phyloP scores from a whole-genome alignment of 805 yeast genomes.

The Starmera dryadoides region DNA sequence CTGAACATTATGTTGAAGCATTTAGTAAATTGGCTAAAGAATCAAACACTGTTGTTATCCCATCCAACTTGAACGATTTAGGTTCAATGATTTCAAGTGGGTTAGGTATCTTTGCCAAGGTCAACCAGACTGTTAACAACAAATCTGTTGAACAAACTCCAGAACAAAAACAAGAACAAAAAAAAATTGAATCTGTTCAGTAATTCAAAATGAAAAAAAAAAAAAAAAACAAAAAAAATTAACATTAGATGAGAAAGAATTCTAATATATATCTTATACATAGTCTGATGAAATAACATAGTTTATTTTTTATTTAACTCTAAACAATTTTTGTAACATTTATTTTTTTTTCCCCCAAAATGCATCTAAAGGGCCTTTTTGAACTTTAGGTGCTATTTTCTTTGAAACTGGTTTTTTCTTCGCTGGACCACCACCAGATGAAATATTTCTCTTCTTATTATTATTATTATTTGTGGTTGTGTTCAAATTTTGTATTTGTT shows the following conservation, averaged over 20 bases:
- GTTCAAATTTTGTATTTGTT: conserved; percentile 23
- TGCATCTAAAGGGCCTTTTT: conserved; percentile 64
- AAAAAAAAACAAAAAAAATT: neutral
- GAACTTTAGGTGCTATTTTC: conserved; percentile 40
- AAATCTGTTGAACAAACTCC: conserved; percentile 2
- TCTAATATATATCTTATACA: neutral
- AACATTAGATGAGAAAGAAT: conserved; percentile 1
- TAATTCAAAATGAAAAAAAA: conserved; percentile 1
- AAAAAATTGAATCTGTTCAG: neutral
- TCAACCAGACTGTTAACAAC: conserved; percentile 22
- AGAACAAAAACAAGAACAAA: neutral
- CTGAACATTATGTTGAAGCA: conserved; percentile 77
- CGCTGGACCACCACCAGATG: conserved; percentile 12
- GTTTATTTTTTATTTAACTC: neutral
- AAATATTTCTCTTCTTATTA: conserved; percentile 8
- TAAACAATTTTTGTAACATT: neutral
- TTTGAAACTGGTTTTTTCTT: conserved; percentile 19
- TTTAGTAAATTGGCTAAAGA: conserved; percentile 81
- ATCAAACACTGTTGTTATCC: conserved; percentile 69
- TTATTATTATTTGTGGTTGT: conserved; percentile 4
- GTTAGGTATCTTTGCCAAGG: conserved; percentile 58
- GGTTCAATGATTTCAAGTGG: conserved; percentile 74
- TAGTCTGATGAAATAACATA: neutral
- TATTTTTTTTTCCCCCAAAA: conserved; percentile 43
- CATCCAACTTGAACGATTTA: conserved; percentile 68